Evolutionary conservation across 208 protist genomes (phyloP).

Genomic region (Angomonas deanei): DNA sequence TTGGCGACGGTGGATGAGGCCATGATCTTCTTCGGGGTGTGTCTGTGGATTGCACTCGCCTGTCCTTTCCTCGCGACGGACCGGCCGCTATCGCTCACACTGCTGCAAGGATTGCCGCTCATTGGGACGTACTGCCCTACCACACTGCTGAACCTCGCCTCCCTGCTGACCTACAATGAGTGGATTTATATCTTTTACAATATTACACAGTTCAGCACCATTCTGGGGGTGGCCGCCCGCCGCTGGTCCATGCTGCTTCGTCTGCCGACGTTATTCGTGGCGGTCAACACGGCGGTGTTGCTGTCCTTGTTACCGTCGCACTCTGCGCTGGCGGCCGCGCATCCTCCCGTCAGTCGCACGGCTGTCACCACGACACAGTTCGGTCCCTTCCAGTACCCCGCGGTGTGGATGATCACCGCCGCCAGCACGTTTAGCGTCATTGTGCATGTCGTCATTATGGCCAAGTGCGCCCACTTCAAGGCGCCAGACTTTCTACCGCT

Average conservation of each 20-base stretch:
- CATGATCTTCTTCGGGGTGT: slow-evolving; percentile 83
- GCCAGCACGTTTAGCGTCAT: slow-evolving; percentile 65
- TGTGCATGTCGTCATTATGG: slow-evolving; percentile 77
- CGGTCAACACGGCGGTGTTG: slow-evolving; percentile 51
- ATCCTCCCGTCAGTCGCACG: slow-evolving; percentile 12
- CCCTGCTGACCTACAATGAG: slow-evolving; percentile 43
- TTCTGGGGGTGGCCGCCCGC: slow-evolving; percentile 30
- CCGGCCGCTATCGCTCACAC: slow-evolving; percentile 17
- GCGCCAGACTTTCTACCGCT: slow-evolving; percentile 39
- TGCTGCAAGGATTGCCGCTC: slow-evolving; percentile 15
- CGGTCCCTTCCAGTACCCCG: slow-evolving; percentile 71
- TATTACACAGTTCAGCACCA: slow-evolving; percentile 48
- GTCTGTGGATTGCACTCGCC: slow-evolving; percentile 61
- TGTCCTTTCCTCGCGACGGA: slow-evolving; percentile 37
- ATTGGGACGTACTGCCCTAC: slow-evolving; percentile 6
- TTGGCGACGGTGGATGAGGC: slow-evolving; percentile 85
- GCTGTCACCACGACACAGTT: slow-evolving; percentile 40
- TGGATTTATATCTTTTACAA: slow-evolving; percentile 57
- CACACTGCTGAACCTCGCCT: neutral
- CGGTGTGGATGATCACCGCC: slow-evolving; percentile 75
- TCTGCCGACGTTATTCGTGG: slow-evolving; percentile 45
- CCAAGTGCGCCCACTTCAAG: slow-evolving; percentile 45
- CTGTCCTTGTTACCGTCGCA: slow-evolving; percentile 42
- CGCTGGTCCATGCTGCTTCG: slow-evolving; percentile 64
- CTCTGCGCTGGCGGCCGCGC: slow-evolving; percentile 13